Evolutionary conservation across 2,329 filamentous ascomycete species (phyloP).

Genomic region (Hypoxylon sp.): DNA sequence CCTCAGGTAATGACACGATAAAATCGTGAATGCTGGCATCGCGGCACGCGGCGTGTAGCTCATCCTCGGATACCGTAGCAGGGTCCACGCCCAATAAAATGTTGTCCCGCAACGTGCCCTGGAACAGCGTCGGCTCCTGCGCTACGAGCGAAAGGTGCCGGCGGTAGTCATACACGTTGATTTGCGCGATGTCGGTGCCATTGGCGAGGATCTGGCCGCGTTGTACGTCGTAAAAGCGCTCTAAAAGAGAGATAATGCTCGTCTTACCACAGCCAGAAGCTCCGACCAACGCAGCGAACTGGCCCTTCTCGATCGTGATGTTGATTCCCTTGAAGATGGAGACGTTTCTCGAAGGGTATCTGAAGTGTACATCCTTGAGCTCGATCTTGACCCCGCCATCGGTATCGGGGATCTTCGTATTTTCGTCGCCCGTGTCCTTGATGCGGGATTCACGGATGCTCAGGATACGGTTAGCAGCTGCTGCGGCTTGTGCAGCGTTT

Average conservation of each 20-base stretch:
- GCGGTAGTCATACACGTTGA: constrained; percentile 75
- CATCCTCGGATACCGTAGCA: constrained; percentile 65
- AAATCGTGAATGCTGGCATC: constrained; percentile 81
- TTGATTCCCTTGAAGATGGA: constrained; percentile 73
- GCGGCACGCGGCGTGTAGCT: constrained; percentile 67
- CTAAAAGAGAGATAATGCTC: constrained; percentile 75
- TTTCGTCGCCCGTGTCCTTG: constrained; percentile 52
- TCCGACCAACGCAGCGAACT: constrained; percentile 80
- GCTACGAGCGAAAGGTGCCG: constrained; percentile 77
- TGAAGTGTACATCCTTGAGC: constrained; percentile 70
- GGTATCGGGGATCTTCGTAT: constrained; percentile 60
- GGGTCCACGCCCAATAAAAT: constrained; percentile 75
- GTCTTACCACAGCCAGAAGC: constrained; percentile 81
- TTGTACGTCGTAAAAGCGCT: constrained; percentile 79
- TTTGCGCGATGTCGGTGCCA: constrained; percentile 68
- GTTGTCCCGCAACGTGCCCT: constrained; percentile 74
- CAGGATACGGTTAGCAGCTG: constrained; percentile 73
- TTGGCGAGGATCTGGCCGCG: constrained; percentile 77
- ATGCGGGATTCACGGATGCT: constrained; percentile 63
- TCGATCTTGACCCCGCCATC: constrained; percentile 70
- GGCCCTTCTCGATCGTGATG: constrained; percentile 75
- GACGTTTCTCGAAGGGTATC: constrained; percentile 71
- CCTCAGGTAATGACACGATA: constrained; percentile 75
- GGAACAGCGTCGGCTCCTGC: constrained; percentile 81
- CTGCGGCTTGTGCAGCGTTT: constrained; percentile 72